phyloP scores from a whole-genome alignment of 306 rosid species.

The Argentina anserina region DNA sequence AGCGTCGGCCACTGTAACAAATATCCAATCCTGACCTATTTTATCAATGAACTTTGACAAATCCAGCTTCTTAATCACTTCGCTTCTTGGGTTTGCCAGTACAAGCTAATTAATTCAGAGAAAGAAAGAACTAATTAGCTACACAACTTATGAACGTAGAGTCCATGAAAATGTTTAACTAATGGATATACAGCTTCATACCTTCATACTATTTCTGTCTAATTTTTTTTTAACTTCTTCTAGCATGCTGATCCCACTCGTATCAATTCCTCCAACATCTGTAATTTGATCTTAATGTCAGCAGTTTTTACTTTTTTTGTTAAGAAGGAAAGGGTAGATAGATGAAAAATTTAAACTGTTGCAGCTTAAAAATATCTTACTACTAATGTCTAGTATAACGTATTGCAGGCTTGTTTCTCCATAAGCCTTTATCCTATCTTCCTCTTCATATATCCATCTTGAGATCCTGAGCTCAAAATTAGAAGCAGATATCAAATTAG shows the following conservation, averaged over 20 bases:
- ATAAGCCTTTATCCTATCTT: slow-evolving; percentile 32
- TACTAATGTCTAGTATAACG: slow-evolving; percentile 31
- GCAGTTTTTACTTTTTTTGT: neutral
- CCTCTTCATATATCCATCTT: slow-evolving; percentile 49
- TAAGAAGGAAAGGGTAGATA: neutral
- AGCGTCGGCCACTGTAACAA: slow-evolving; percentile 48
- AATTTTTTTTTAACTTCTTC: slow-evolving; percentile 30
- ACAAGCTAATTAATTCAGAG: slow-evolving; percentile 28
- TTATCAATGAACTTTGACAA: slow-evolving; percentile 32
- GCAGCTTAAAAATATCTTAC: slow-evolving; percentile 18
- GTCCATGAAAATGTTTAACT: neutral
- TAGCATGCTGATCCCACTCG: slow-evolving; percentile 48
- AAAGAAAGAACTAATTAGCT: neutral
- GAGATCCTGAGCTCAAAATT: slow-evolving; percentile 22
- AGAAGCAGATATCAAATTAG: neutral
- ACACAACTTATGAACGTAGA: neutral
- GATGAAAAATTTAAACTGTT: neutral
- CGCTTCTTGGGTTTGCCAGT: slow-evolving; percentile 44
- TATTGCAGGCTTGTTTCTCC: slow-evolving; percentile 36
- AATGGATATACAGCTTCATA: neutral
- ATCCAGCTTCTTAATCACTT: slow-evolving; percentile 42
- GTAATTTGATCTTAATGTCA: slow-evolving; percentile 1
- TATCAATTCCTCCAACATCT: slow-evolving; percentile 48
- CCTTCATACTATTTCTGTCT: slow-evolving; percentile 37
- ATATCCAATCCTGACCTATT: slow-evolving; percentile 38